phyloP scores from a whole-genome alignment of 2,329 filamentous ascomycete genomes.

The Sarocladium strictum region DNA sequence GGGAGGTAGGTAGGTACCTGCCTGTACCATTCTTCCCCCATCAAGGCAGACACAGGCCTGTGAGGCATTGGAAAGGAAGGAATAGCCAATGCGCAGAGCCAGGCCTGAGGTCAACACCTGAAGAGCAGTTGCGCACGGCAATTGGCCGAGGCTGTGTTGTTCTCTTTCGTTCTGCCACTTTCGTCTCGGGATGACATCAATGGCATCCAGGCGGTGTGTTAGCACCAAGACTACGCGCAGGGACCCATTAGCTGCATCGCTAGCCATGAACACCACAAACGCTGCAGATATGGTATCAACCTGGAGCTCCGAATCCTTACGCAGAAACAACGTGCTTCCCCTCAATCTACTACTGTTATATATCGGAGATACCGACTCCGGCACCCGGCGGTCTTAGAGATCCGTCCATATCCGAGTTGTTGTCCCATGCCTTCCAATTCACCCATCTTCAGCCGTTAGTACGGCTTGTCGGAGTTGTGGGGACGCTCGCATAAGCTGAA shows the following conservation, averaged over 20 bases:
- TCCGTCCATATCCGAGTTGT: not conserved
- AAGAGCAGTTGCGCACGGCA: too few relatives aligned
- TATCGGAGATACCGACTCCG: not conserved
- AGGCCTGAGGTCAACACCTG: too few relatives aligned
- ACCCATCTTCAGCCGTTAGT: not conserved
- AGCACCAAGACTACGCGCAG: not conserved
- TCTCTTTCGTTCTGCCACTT: not conserved
- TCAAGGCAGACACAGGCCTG: too few relatives aligned
- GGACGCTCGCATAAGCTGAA: constrained; percentile 2
- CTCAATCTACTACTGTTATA: not conserved
- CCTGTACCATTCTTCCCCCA: too few relatives aligned
- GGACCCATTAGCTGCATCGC: not conserved
- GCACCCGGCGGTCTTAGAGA: not conserved
- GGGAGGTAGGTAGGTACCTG: not conserved
- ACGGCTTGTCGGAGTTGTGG: not conserved
- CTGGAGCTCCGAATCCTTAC: not conserved
- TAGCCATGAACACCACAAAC: not conserved
- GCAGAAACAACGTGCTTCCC: not conserved
- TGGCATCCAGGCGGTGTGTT: constrained; percentile 4
- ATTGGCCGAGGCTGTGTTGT: too few relatives aligned
- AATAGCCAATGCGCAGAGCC: too few relatives aligned
- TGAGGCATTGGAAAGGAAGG: too few relatives aligned
- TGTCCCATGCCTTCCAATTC: too few relatives aligned
- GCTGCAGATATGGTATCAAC: not conserved
- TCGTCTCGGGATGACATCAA: not conserved